Conservation (phyloP, 768 basidiomycete genomes). For the Trametes elegans region DNA sequence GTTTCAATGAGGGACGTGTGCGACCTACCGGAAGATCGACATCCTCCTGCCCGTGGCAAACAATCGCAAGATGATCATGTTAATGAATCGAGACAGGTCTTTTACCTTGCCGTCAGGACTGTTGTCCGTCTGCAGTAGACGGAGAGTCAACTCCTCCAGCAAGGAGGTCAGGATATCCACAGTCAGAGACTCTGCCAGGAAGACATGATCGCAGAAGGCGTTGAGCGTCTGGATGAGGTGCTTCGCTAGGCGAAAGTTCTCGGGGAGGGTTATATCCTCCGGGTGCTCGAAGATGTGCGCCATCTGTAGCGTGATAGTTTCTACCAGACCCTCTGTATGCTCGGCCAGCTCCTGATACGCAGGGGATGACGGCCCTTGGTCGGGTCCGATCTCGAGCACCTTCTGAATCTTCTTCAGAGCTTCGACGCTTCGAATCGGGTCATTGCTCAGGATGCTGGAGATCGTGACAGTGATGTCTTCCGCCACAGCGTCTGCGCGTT, state of each 20-base stretch:
- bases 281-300: constrained; percentile 86
- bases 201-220: constrained; percentile 87
- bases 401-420: constrained; percentile 92
- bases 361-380: constrained; percentile 63
- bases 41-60: constrained; percentile 90
- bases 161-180: constrained; percentile 82
- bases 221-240: constrained; percentile 96
- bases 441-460: constrained; percentile 85
- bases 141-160: constrained; percentile 88
- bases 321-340: constrained; percentile 80
- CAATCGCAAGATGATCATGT: constrained; percentile 93
- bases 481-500: constrained; percentile 33
- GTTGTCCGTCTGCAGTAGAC: constrained; percentile 92
- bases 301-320: constrained; percentile 90
- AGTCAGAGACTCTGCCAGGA: constrained; percentile 84
- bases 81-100: constrained; percentile 94
- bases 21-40: constrained; percentile 81
- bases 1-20: not conserved
- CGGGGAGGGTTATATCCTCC: constrained; percentile 66
- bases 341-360: constrained; percentile 78
- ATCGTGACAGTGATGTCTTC: constrained; percentile 77
- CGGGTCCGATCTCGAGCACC: constrained; percentile 73
- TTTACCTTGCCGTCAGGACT: constrained; percentile 80
- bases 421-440: constrained; percentile 84
- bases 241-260: constrained; percentile 92